Percentiles rank a stretch among this genome's conserved stretches.
Conservation (phyloP, 208 protist species). For the Leishmania mexicana region DNA sequence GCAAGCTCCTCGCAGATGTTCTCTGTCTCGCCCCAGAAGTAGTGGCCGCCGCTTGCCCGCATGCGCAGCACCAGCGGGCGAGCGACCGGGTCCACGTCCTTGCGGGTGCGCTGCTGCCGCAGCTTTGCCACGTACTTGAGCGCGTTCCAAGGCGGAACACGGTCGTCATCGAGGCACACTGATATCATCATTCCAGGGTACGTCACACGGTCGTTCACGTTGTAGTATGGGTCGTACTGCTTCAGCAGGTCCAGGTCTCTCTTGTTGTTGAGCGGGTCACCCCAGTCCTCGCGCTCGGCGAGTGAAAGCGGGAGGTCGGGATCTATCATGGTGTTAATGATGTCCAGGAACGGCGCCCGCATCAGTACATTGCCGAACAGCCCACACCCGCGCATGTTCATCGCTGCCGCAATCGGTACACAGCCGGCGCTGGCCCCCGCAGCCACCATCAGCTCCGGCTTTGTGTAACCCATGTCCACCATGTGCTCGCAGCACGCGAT, state of each 20-base stretch:
- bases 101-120: conserved; percentile 75
- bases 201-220: conserved; percentile 90
- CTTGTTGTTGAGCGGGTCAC: conserved; percentile 86
- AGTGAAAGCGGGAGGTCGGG: conserved; percentile 89
- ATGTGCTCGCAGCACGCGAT: conserved; percentile 93
- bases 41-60: conserved; percentile 74
- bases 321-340: conserved; percentile 94
- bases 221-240: conserved; percentile 90
- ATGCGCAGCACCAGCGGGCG: conserved; percentile 78
- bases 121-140: conserved; percentile 92
- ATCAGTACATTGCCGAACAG: conserved; percentile 89
- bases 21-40: conserved; percentile 82
- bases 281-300: conserved; percentile 94
- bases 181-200: conserved; percentile 93
- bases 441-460: conserved; percentile 86
- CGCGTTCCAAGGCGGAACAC: conserved; percentile 89
- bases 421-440: conserved; percentile 93
- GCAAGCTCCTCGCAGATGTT: conserved; percentile 88
- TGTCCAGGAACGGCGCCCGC: conserved; percentile 94
- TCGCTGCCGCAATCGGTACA: conserved; percentile 92
- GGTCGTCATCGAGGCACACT: conserved; percentile 88
- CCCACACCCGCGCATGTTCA: conserved; percentile 89
- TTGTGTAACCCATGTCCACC: conserved; percentile 88
- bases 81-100: conserved; percentile 72
- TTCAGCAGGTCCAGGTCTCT: conserved; percentile 67